A percentile compares a stretch with the other conserved stretches of the same genome.
Evolutionary conservation across 176 grass and related monocot species (phyloP).

Genomic region (Coix lacrymajobi): DNA sequence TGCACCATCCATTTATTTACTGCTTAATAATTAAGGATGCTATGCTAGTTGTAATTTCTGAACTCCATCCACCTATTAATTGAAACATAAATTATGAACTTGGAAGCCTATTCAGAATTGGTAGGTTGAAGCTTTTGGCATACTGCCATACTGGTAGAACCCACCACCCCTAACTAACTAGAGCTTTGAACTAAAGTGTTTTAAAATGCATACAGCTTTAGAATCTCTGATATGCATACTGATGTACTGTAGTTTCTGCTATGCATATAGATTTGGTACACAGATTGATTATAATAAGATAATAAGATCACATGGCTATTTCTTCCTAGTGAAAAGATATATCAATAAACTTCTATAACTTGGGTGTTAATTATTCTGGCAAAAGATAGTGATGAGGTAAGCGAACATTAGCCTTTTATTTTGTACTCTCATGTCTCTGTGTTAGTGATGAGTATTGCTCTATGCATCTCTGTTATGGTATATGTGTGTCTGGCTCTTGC

Average conservation of each 20-base stretch:
- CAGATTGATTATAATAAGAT: not conserved
- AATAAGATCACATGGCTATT: not conserved
- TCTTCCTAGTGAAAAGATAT: not conserved
- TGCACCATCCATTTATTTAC: not conserved
- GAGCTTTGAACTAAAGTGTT: not conserved
- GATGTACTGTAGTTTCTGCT: not conserved
- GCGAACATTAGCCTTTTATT: not conserved
- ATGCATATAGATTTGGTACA: not conserved
- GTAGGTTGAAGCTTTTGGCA: not conserved
- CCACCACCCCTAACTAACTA: not conserved
- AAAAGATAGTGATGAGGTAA: not conserved
- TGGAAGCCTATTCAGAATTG: conserved; percentile 2
- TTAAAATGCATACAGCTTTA: not conserved
- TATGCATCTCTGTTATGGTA: not conserved
- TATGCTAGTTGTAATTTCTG: not conserved
- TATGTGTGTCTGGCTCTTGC: not conserved
- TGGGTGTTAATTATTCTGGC: not conserved
- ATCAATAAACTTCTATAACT: not conserved
- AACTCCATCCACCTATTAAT: not conserved
- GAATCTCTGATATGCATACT: not conserved
- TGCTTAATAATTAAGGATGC: not conserved
- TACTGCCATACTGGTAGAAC: not conserved
- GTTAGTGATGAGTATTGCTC: not conserved
- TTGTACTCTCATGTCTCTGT: not conserved
- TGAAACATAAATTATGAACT: not conserved